Evolutionary conservation across 768 basidiomycete genomes (phyloP), one percentile per base, ranked within the genome.

Genomic region (Dacryopinax primogenitus): DNA sequence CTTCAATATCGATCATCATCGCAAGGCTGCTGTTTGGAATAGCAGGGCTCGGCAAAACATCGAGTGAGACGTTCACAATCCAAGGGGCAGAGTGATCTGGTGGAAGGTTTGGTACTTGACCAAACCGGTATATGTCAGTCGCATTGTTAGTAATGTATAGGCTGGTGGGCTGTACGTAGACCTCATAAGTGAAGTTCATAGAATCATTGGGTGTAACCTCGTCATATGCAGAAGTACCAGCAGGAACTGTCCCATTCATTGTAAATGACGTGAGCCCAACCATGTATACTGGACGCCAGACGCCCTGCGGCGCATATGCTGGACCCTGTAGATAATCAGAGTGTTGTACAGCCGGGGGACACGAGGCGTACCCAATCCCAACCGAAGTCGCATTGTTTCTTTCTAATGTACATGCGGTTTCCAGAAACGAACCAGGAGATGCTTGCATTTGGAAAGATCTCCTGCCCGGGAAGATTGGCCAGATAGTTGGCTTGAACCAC

Each of bases 401-500:
- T 83, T 0, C 83, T 78, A 30, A 83, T 74, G 72, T 76, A 83
- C 32, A 77, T 74, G 62, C 78, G 78, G 35, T 79, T 76, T 13
- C 75, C 77, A 11, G 81, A 82, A 68, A 82, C 82, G 64, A 77
- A 83, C 81, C 83, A 39, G 13, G 45, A 79, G 78, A 62, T 76
- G 70, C 65, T 73, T 74, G 32, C 1, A 11, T 69, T 71, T 13
- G 80, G 77, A 41, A 82, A 77, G 21, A 66, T 65, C 69, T 83
- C 82, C 6, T 78, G 76, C 66, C 83, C 82, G 0, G 81, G 77
- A 39, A 79, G 69, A 12, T 76, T 72, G 11, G 80, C 79, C 18
- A 84, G 81, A 66, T 84, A 84, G 65, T 81, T 69, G 0, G 81
- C 82, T 66, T 84, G 83, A 58, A 74, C 73, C 70, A 75, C 82